Percentiles rank a stretch among this genome's conserved stretches.
These are phyloP conservation scores for Chaetomium strumarium DNA, from an alignment of 2,329 filamentous ascomycete genomes.

Conservation along the genomic window DNA sequence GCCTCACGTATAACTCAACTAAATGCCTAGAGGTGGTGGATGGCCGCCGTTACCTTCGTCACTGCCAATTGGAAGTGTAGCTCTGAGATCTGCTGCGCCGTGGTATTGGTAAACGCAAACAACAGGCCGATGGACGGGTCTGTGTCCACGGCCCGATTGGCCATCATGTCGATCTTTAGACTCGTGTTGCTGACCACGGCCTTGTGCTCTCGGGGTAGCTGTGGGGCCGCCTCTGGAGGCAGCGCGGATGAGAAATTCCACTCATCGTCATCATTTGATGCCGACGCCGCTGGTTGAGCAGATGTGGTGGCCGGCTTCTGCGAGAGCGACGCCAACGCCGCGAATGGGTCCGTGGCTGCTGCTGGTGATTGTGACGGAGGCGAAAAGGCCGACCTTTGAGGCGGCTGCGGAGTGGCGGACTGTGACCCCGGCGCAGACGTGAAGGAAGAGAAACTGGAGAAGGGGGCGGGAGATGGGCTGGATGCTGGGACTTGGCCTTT, in stretches of 20 bases:
- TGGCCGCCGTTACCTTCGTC: slow-evolving; percentile 63
- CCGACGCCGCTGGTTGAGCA: slow-evolving; percentile 28
- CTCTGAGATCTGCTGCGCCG: slow-evolving; percentile 63
- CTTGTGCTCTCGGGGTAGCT: slow-evolving; percentile 53
- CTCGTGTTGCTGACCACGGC: slow-evolving; percentile 63
- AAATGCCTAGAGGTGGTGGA: no score
- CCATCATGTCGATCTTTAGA: slow-evolving; percentile 68
- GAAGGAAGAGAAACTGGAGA: slow-evolving; percentile 52
- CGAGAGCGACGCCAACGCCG: slow-evolving; percentile 40
- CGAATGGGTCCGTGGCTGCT: slow-evolving; percentile 45
- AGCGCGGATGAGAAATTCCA: slow-evolving; percentile 90
- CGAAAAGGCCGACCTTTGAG: slow-evolving; percentile 41
- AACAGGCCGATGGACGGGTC: slow-evolving; percentile 60
- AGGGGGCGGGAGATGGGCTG: slow-evolving; percentile 35
- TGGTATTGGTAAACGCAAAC: slow-evolving; percentile 80
- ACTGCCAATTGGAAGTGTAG: slow-evolving; percentile 90
- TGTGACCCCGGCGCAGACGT: slow-evolving; percentile 46
- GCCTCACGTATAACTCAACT: neutral
- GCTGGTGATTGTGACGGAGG: slow-evolving; percentile 35
- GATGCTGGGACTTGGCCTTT: slow-evolving; percentile 37
- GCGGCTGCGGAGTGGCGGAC: slow-evolving; percentile 48
- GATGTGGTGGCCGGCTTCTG: slow-evolving; percentile 33
- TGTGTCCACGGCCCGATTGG: slow-evolving; percentile 51
- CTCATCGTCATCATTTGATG: slow-evolving; percentile 69
- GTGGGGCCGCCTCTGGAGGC: slow-evolving; percentile 48